Percentiles rank a stretch among this genome's conserved stretches.
Conservation (phyloP, 768 basidiomycete genomes). For the Auriscalpium microsporum region DNA sequence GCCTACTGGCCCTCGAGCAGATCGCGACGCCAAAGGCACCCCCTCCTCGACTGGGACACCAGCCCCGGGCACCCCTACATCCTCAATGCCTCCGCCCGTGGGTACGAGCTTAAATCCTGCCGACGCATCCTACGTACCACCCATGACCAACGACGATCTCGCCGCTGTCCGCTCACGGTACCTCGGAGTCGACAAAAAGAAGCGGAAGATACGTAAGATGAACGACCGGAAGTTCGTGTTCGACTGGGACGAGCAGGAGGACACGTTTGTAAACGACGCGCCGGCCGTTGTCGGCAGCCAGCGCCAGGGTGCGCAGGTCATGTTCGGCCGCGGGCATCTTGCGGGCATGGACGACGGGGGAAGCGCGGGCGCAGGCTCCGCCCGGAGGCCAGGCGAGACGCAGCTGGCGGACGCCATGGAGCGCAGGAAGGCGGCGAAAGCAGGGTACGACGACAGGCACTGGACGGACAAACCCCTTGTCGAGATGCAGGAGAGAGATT, state of each 20-base stretch:
- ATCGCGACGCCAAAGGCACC: conserved; percentile 36
- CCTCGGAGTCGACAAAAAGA: conserved; percentile 90
- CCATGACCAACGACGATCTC: conserved; percentile 76
- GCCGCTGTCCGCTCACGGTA: conserved; percentile 85
- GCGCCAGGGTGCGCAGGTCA: conserved; percentile 76
- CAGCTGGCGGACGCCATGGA: conserved; percentile 80
- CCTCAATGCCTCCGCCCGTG: conserved; percentile 42
- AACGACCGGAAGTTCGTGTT: conserved; percentile 98
- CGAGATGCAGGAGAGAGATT: conserved; percentile 97
- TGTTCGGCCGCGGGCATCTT: conserved; percentile 79
- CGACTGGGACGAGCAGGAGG: conserved; percentile 96
- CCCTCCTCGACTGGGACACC: conserved; percentile 20
- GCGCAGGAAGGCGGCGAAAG: conserved; percentile 69
- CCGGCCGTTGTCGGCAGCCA: conserved; percentile 63
- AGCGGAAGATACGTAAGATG: conserved; percentile 90
- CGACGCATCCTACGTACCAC: conserved; percentile 35
- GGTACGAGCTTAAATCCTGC: background rate
- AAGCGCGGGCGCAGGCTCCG: conserved; percentile 22
- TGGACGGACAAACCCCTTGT: conserved; percentile 91
- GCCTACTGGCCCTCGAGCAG: conserved; percentile 81
- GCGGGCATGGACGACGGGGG: conserved; percentile 79
- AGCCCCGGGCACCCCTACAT: conserved; percentile 22
- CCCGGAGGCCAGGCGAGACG: conserved; percentile 24
- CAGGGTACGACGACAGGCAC: conserved; percentile 87
- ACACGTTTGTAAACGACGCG: conserved; percentile 77